phyloP scores from a whole-genome alignment of 1,139 yeast species.

The Lodderomyces oxycetoniae region DNA sequence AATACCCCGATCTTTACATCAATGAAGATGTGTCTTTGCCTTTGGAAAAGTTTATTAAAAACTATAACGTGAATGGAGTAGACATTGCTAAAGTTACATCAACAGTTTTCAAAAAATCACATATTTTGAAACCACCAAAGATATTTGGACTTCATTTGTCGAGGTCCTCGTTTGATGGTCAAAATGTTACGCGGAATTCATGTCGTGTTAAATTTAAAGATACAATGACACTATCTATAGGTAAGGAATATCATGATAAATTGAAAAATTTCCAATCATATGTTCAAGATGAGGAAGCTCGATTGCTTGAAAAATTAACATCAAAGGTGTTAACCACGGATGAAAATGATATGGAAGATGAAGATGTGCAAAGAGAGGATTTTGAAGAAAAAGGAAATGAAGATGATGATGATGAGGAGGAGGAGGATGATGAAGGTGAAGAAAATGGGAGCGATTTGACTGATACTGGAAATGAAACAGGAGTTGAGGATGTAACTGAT shows the following conservation, averaged over 20 bases:
- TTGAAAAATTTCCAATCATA: slow-evolving; percentile 32
- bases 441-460: slow-evolving; percentile 17
- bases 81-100: slow-evolving; percentile 49
- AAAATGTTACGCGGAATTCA: slow-evolving; percentile 65
- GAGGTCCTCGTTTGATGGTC: slow-evolving; percentile 73
- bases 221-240: slow-evolving; percentile 46
- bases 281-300: slow-evolving; percentile 16
- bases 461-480: slow-evolving; percentile 15
- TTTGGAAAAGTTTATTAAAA: slow-evolving; percentile 42
- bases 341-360: slow-evolving; percentile 44
- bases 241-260: slow-evolving; percentile 38
- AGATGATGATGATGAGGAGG: slow-evolving; percentile 24
- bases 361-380: slow-evolving; percentile 39
- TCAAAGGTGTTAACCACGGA: slow-evolving; percentile 37
- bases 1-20: slow-evolving; percentile 39
- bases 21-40: slow-evolving; percentile 55
- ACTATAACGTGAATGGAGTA: slow-evolving; percentile 41
- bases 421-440: slow-evolving; percentile 23
- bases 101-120: slow-evolving; percentile 61
- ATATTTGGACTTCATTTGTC: slow-evolving; percentile 75
- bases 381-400: slow-evolving; percentile 38
- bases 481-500: slow-evolving; percentile 16
- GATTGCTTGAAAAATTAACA: slow-evolving; percentile 12
- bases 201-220: slow-evolving; percentile 70
- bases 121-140: slow-evolving; percentile 62